Evolutionary conservation across 2,329 filamentous ascomycete species (phyloP), one percentile per base, ranked within the genome.

Genomic region (Drechslerella dactyloides): DNA sequence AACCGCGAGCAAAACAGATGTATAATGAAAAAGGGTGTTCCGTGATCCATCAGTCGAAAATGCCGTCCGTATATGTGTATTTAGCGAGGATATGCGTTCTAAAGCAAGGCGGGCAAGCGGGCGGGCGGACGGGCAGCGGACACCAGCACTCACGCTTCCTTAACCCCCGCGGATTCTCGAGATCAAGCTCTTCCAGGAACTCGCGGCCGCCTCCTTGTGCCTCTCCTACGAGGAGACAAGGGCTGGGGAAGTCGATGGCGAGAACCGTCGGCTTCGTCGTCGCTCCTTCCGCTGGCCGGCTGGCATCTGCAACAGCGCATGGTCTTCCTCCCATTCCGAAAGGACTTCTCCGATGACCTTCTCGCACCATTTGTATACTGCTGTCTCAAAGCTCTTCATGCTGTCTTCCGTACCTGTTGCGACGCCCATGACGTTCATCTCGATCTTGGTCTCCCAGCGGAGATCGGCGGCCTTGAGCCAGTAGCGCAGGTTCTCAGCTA

Each of bases 391-490:
- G 62, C 88, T 85, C 57, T 85, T 82, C 93, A 93, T 97, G 11
- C 87, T 87, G 59, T 86, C 83, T 69, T 84, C 81, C 35, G 79
- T 88, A 77, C 88, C 89, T 78, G 93, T 89, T 21, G 96, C 93
- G 6, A 97, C 85, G 27, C 89, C 91, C 80, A 96, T 88, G 21
- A 93, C 91, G 77, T 97, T 91, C 60, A 96, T 84, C 74, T 89
- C 86, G 57, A 97, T 83, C 75, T 90, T 85, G 42, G 93, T 86
- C 80, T 97, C 94, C 88, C 93, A 99, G 62, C 94, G 87, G 68
- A 97, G 83, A 81, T 99, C 93, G 6, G 93, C 92, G 0, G 93
- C 94, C 82, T 99, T 99, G 80, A 90, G 86, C 93, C 94, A 99
- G 82, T 90, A 99, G 44, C 92, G 87, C 73, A 99, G 84, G 79